Evolutionary conservation across 495 filamentous ascomycete genomes (phyloP).

Genomic region (Penicillium lagena): DNA sequence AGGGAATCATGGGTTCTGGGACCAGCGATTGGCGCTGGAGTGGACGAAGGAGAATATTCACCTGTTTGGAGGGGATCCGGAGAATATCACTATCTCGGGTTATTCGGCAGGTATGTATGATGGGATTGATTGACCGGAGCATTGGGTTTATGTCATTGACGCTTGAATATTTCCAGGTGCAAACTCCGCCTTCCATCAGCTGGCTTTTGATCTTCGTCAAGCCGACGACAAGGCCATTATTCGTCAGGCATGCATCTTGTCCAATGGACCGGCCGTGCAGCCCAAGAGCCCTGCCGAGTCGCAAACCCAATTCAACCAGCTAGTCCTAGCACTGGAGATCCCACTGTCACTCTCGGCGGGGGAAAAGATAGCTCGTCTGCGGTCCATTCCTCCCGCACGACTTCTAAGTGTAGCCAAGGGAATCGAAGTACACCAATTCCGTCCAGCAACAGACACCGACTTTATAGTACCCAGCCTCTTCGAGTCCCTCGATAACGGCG

Average conservation of each 20-base stretch:
- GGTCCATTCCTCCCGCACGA: constrained; percentile 22
- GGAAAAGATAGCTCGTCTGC: constrained; percentile 43
- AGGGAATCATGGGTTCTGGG: constrained; percentile 63
- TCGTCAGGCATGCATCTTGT: constrained; percentile 45
- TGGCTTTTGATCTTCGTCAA: constrained; percentile 48
- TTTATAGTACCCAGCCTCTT: constrained; percentile 45
- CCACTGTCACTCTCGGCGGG: constrained; percentile 25
- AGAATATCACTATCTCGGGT: constrained; percentile 60
- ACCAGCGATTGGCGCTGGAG: constrained; percentile 57
- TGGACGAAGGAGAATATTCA: constrained; percentile 59
- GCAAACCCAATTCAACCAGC: constrained; percentile 50
- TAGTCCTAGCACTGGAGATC: constrained; percentile 42
- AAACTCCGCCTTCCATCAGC: constrained; percentile 56
- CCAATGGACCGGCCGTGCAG: constrained; percentile 50
- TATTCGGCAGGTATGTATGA: constrained; percentile 45
- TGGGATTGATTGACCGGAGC: too few species aligned
- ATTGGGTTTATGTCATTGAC: too few species aligned
- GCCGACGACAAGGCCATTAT: constrained; percentile 33
- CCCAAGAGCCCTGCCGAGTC: constrained; percentile 39
- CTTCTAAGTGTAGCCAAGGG: constrained; percentile 34
- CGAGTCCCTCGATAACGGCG: constrained; percentile 39
- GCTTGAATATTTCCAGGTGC: constrained; percentile 34
- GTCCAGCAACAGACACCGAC: constrained; percentile 41
- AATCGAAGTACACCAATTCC: constrained; percentile 45
- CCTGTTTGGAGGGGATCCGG: constrained; percentile 55